Conservation (phyloP, 2,329 filamentous ascomycete genomes). For the Ambrosiella beaveri region DNA sequence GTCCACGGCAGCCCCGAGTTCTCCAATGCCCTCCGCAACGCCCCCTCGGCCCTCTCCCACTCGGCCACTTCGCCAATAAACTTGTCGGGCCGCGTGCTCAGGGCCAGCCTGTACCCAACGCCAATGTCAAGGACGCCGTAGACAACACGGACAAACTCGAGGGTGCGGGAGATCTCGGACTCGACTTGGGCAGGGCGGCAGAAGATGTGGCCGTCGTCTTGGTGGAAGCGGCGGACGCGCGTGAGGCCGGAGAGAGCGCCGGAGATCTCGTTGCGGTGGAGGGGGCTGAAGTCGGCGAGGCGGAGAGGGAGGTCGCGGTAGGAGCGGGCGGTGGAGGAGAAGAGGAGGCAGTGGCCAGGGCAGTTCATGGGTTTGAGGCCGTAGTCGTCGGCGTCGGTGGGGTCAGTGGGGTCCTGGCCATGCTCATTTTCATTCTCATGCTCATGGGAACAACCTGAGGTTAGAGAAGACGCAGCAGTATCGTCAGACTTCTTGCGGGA, state of each 20-base stretch:
- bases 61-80: constrained; percentile 60
- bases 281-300: constrained; percentile 71
- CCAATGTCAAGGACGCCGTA: constrained; percentile 55
- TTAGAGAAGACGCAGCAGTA: neutral
- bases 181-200: constrained; percentile 62
- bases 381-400: constrained; percentile 50
- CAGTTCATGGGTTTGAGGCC: constrained; percentile 90
- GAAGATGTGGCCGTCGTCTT: constrained; percentile 85
- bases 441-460: neutral
- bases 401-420: constrained; percentile 17
- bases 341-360: constrained; percentile 73
- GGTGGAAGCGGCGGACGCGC: constrained; percentile 70
- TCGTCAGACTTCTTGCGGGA: constrained; percentile 22
- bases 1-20: constrained; percentile 58
- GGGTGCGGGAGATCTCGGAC: constrained; percentile 53
- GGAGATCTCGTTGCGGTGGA: constrained; percentile 76
- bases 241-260: constrained; percentile 69
- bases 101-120: constrained; percentile 49
- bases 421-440: constrained; percentile 15
- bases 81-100: constrained; percentile 67
- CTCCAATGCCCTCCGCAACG: constrained; percentile 28
- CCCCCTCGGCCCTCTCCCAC: constrained; percentile 31
- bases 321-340: constrained; percentile 53
- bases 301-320: constrained; percentile 70
- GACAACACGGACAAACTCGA: constrained; percentile 57